These are phyloP conservation scores for Tetrastigma voinierianum DNA, from an alignment of 164 flowering plant genomes.

Conservation along the genomic window DNA sequence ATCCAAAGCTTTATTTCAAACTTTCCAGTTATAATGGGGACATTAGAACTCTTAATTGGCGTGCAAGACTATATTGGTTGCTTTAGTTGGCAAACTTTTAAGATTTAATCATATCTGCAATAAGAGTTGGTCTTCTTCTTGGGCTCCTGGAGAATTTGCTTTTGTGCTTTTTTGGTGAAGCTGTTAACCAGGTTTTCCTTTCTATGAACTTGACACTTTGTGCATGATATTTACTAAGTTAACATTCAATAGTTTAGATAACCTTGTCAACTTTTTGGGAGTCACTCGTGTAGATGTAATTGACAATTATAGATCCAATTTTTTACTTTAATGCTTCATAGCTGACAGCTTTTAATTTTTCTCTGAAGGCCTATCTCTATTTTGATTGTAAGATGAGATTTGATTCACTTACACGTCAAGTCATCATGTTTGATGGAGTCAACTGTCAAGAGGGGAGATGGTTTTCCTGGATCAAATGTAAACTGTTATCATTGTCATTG, in stretches of 20 bases:
- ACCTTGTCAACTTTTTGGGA: neutral
- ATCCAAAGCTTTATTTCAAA: constrained; percentile 92
- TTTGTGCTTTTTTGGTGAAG: constrained; percentile 99
- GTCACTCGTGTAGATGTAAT: neutral
- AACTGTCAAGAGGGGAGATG: too few species aligned
- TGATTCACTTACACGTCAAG: too few species aligned
- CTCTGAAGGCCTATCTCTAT: too few species aligned
- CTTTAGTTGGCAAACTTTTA: constrained; percentile 73
- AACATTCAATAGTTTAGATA: neutral
- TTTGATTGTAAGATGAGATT: too few species aligned
- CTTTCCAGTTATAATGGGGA: constrained; percentile 76
- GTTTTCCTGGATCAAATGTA: too few species aligned
- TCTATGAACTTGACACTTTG: constrained; percentile 4
- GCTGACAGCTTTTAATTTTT: neutral
- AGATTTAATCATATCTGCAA: constrained; percentile 89
- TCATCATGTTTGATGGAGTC: too few species aligned
- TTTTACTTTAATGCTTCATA: neutral
- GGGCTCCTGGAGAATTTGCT: constrained; percentile 99
- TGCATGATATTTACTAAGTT: neutral
- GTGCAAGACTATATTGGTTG: constrained; percentile 88
- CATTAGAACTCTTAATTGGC: constrained; percentile 75
- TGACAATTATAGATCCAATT: neutral
- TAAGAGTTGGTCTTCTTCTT: constrained; percentile 95
- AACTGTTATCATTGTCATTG: too few species aligned
- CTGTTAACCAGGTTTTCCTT: constrained; percentile 89